phyloP scores from a whole-genome alignment of 129 eudicot genomes.

The Ambrosia artemisiifolia region DNA sequence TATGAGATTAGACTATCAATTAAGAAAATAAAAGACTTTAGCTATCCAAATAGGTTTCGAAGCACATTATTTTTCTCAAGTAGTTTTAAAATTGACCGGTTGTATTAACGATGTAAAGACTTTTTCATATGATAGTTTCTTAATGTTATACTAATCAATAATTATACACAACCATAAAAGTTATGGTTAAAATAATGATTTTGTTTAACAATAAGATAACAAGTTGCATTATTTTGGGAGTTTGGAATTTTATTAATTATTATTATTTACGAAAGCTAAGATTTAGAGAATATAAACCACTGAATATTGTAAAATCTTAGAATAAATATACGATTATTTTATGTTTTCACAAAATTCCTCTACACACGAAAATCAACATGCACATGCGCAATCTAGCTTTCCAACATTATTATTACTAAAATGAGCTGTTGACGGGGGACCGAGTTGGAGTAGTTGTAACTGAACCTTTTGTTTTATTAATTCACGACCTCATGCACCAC shows the following conservation, averaged over 20 bases:
- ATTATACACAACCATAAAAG: neutral
- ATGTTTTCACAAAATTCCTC: constrained; percentile 5
- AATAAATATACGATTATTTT: constrained; percentile 3
- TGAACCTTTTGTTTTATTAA: constrained; percentile 37
- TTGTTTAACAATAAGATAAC: neutral
- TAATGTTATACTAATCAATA: too few relatives aligned
- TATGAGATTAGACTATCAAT: too few relatives aligned
- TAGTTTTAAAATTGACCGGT: too few relatives aligned
- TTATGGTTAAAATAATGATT: neutral
- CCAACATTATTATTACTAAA: constrained; percentile 25
- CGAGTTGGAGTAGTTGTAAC: constrained; percentile 74
- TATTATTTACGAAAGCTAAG: neutral
- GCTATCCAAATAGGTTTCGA: too few relatives aligned
- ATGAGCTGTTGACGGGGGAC: constrained; percentile 33
- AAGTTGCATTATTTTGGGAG: constrained; percentile 5
- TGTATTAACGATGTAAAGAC: too few relatives aligned
- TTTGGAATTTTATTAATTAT: constrained; percentile 9
- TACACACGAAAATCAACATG: constrained; percentile 10
- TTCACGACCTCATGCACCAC: constrained; percentile 15
- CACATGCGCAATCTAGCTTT: constrained; percentile 38
- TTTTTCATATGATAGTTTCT: too few relatives aligned
- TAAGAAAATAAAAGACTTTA: too few relatives aligned
- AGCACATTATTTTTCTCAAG: too few relatives aligned
- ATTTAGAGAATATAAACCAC: constrained; percentile 13
- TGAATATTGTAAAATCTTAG: neutral